Percentiles rank a stretch among this genome's conserved stretches.
Evolutionary conservation across 371 early-diverging fungal genomes (phyloP).

Genomic region (Mycotypha africana): DNA sequence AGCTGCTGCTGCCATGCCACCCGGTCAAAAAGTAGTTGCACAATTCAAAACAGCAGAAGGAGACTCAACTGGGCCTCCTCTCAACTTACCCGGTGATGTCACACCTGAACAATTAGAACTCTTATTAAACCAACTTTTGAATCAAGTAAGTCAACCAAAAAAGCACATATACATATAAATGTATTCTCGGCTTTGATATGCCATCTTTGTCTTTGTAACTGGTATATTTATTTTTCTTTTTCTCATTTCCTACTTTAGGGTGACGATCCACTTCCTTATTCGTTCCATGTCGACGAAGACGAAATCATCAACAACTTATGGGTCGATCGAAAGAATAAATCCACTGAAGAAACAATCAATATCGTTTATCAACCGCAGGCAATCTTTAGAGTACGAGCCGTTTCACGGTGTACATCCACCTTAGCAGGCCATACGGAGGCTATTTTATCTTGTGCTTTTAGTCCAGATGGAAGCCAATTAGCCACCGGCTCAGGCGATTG

Average conservation of each 20-base stretch:
- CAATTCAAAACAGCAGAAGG: slow-evolving; percentile 84
- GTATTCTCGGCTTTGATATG: too few species aligned
- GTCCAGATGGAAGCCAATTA: slow-evolving; percentile 88
- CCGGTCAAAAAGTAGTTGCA: slow-evolving; percentile 59
- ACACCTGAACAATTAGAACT: slow-evolving; percentile 84
- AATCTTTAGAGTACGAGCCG: slow-evolving; percentile 87
- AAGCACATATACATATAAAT: not conserved
- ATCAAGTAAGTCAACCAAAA: slow-evolving; percentile 58
- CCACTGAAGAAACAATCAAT: slow-evolving; percentile 79
- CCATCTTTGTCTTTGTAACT: not conserved
- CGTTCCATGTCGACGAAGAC: slow-evolving; percentile 81
- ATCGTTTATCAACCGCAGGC: slow-evolving; percentile 94
- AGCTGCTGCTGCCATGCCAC: slow-evolving; percentile 37
- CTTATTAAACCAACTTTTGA: slow-evolving; percentile 84
- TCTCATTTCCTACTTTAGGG: slow-evolving; percentile 15
- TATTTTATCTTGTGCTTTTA: slow-evolving; percentile 81
- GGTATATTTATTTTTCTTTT: not conserved
- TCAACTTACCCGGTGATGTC: slow-evolving; percentile 79
- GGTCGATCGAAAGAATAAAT: slow-evolving; percentile 67
- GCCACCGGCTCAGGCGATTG: slow-evolving; percentile 96
- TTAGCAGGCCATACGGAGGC: slow-evolving; percentile 93
- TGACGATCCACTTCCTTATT: slow-evolving; percentile 87
- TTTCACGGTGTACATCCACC: slow-evolving; percentile 85
- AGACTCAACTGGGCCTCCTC: slow-evolving; percentile 75
- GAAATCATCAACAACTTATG: slow-evolving; percentile 75